Base-by-base conservation (phyloP, 495 filamentous ascomycete genomes). In the Physcia stellaris region DNA sequence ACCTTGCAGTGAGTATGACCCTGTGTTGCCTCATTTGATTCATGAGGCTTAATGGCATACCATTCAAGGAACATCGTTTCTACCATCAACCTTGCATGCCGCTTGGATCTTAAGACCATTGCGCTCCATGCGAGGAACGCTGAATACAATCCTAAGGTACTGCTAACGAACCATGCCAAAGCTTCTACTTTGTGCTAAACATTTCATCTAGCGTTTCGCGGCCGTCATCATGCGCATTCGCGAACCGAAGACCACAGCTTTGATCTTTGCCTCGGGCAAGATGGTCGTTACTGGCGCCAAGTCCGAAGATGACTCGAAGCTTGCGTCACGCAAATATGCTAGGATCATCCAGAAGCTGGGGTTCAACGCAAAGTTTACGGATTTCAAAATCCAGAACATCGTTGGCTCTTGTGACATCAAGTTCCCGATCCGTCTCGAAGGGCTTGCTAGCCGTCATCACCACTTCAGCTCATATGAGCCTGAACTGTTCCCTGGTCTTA, bases 341-440 rank as follows among this genome's bases (percentile, higher is more conserved):
- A 86, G 90, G 47, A 98, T 98, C 62, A 96, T 98, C 53, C 90
- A 98, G 69, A 98, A 98, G 67, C 85, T 98, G 41, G 90, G 90
- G 37, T 98, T 98, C 75, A 94, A 94, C 48, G 87, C 92, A 43
- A 95, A 94, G 75, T 98, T 98, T 66, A 94, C 86, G 43, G 90
- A 98, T 60, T 98, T 98, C 71, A 96, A 98, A 73, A 96, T 96
- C 61, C 92, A 98, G 68, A 98, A 98, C 64, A 98, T 98, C 36
- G 90, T 98, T 45, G 90, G 90, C 42, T 94, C 86, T 23, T 95
- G 90, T 60, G 90, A 98, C 55, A 95, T 98, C 72, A 94, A 94
- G 66, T 98, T 98, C 68, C 90, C 90, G 30, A 96, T 98, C 50
- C 86, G 90, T 52, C 70, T 98, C 38, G 90, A 98, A 58, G 90